Percentiles rank a stretch among this genome's conserved stretches.
Evolutionary conservation across 2,329 filamentous ascomycete species (phyloP).

Genomic region (Fusarium transvaalense): DNA sequence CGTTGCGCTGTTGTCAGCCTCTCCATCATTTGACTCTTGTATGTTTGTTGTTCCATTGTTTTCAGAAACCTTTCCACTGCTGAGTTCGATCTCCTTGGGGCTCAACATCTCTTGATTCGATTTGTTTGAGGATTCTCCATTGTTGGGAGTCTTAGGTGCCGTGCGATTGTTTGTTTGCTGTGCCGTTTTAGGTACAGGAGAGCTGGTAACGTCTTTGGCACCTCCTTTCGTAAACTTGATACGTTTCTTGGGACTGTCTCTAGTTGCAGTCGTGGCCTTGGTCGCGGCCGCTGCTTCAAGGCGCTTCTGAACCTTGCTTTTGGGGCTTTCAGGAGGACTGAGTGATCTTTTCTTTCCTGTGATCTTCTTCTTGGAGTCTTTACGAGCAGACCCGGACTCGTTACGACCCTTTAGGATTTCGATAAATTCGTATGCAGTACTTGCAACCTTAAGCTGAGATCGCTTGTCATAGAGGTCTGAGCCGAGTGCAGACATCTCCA

Average conservation of each 20-base stretch:
- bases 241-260: constrained; percentile 15
- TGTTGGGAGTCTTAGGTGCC: not conserved
- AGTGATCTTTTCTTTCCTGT: constrained; percentile 9
- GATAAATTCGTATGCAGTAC: constrained; percentile 28
- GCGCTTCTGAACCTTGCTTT: constrained; percentile 24
- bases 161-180: not conserved
- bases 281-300: constrained; percentile 2
- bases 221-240: constrained; percentile 9
- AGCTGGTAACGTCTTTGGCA: not conserved
- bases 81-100: constrained; percentile 11
- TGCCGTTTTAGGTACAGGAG: not conserved
- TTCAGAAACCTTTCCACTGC: not conserved
- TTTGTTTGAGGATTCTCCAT: not conserved
- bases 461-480: constrained; percentile 17
- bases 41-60: not conserved
- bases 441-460: constrained; percentile 14
- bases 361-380: not conserved
- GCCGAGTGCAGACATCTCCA: constrained; percentile 22
- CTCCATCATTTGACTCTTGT: not conserved
- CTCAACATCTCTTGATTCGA: not conserved
- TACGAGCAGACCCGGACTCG: constrained; percentile 28
- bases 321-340: constrained; percentile 14
- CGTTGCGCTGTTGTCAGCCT: not conserved
- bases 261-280: not conserved
- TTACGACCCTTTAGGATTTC: constrained; percentile 13